Evolutionary conservation across 306 rosid genomes (phyloP), one percentile per base, ranked within the genome.

Genomic region (Senna siamea): DNA sequence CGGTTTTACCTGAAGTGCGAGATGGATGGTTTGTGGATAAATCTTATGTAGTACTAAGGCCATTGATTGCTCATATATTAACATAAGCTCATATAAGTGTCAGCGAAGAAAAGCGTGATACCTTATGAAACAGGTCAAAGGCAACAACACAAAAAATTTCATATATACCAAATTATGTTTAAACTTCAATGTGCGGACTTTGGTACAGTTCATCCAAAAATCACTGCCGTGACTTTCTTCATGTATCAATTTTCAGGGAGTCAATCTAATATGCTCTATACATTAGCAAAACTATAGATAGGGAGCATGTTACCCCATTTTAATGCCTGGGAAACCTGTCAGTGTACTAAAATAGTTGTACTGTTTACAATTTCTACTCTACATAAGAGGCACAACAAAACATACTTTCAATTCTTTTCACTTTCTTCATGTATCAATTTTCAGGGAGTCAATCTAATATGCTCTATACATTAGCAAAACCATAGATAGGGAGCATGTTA

Each of bases 351-450:
- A 26, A 50, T 7, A 43, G 43, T 13, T 23, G 48, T 30, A 32
- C 26, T 40, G 50, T 65, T 15, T 43, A 76, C 22, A 71, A 19
- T 72, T 55, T 59, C 34, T 35, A 70, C 55, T 15, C 47, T 68
- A 73, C 48, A 61, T 3, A 37, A 72, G 8, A 41, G 26, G 78
- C 68, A 75, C 76, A 66, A 14, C 57, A 52, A 52, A 70, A 22
- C 43, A 2, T 17, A 6, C 28, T 37, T 50, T 28, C 55, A 14
- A 63, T 44, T 79, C 43, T 63, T 47, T 69, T 91, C 86, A 89
- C 23, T n/a, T n/a, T n/a, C n/a, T n/a, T n/a, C n/a, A n/a, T n/a
- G 28, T 30, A 51, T 18, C 12, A 18, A 53, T 8, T 19, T 53
- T 8, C 47, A 60, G 66, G 66, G 66, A 60, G 30, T 11, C 46